Conservation (phyloP, 1,284 basidiomycete genomes). For the Taiwanofungus camphoratus region DNA sequence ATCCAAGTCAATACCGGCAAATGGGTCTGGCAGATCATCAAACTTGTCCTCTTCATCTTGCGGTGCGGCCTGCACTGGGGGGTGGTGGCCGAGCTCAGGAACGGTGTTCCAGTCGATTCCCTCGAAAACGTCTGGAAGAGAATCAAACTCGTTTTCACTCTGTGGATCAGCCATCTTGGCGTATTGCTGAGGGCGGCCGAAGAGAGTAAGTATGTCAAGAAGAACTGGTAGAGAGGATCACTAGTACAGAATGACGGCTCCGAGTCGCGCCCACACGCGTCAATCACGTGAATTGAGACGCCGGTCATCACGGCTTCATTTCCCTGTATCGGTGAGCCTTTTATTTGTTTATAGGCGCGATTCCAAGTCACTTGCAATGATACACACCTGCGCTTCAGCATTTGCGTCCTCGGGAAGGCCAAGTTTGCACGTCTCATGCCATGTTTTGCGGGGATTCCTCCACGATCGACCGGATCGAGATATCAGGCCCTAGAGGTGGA, state of each 20-base stretch:
- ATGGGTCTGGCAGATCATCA: slow-evolving; percentile 15
- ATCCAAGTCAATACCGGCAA: slow-evolving; percentile 18
- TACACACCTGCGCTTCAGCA: too few relatives aligned
- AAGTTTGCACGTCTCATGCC: too few relatives aligned
- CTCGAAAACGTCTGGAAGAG: slow-evolving; percentile 10
- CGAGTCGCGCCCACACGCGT: not conserved
- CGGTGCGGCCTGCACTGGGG: not conserved
- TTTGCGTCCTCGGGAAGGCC: too few relatives aligned
- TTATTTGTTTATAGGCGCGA: too few relatives aligned
- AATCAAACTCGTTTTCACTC: slow-evolving; percentile 13
- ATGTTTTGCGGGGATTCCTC: too few relatives aligned
- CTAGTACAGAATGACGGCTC: too few relatives aligned
- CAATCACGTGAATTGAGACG: not conserved
- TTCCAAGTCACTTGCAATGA: too few relatives aligned
- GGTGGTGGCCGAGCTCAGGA: slow-evolving; percentile 1
- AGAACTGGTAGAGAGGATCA: not conserved
- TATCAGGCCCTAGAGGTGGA: too few relatives aligned
- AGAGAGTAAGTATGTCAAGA: not conserved
- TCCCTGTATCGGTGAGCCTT: too few relatives aligned
- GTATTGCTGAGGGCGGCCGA: too few relatives aligned
- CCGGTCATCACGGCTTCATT: too few relatives aligned
- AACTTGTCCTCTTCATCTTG: slow-evolving; percentile 7
- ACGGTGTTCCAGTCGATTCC: slow-evolving; percentile 13
- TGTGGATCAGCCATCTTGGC: not conserved
- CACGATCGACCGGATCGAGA: too few relatives aligned